Percentiles rank a stretch among this genome's conserved stretches.
Evolutionary conservation across 257 asterid genomes (phyloP).

Genomic region (Capsicum rhomboideum): DNA sequence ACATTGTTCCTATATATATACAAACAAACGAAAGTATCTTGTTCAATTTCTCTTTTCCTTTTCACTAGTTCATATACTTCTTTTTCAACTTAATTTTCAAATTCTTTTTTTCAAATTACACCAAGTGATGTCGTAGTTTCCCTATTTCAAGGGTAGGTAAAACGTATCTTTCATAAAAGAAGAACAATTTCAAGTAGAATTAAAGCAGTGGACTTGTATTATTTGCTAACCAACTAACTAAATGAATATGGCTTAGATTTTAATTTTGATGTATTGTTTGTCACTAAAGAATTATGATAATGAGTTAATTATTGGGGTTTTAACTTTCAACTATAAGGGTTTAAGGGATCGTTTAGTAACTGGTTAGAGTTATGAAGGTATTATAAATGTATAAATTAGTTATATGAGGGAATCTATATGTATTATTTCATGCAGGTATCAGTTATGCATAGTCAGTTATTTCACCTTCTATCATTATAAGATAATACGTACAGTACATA

Average conservation of each 20-base stretch:
- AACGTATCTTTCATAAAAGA: not conserved
- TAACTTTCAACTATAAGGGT: not conserved
- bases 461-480: no score
- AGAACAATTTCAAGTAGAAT: not conserved
- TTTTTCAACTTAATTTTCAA: not conserved
- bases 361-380: no score
- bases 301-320: not conserved
- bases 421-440: no score
- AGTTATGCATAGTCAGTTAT: no score
- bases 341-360: no score
- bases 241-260: not conserved
- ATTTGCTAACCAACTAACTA: not conserved
- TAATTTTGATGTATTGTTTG: not conserved
- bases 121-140: not conserved
- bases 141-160: not conserved
- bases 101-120: not conserved
- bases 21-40: not conserved
- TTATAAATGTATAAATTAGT: no score
- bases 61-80: not conserved
- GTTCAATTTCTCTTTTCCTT: not conserved
- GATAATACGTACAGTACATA: no score
- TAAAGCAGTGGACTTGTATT: not conserved
- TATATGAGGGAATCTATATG: no score
- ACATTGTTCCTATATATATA: not conserved
- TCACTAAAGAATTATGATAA: not conserved